A percentile compares a stretch with the other conserved stretches of the same genome.
Conservation (phyloP, 306 rosid species). For the Inga oerstediana region DNA sequence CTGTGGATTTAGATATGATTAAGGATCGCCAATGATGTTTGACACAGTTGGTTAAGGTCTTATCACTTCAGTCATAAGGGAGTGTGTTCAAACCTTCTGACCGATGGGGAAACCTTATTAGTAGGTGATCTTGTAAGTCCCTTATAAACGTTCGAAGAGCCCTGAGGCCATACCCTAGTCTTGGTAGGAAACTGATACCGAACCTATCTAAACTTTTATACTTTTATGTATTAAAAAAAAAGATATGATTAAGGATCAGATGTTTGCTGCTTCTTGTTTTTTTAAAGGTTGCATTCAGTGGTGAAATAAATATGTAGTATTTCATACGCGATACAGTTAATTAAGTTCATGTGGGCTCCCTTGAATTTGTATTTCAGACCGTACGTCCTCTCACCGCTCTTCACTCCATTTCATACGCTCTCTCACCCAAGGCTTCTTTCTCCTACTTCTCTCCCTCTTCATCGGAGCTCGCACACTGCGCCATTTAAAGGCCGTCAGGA, state of each 20-base stretch:
- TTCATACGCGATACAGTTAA: not conserved
- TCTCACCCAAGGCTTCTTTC: not conserved
- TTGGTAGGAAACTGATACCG: too few species aligned
- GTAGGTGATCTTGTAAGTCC: too few species aligned
- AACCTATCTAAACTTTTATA: too few species aligned
- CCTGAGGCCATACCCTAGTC: too few species aligned
- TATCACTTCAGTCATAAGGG: too few species aligned
- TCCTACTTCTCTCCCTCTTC: slow-evolving; percentile 21
- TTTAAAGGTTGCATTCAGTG: not conserved
- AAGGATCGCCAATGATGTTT: too few species aligned
- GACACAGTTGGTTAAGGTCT: too few species aligned
- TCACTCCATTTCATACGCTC: not conserved
- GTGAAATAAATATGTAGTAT: not conserved
- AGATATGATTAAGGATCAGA: not conserved
- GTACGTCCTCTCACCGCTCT: not conserved
- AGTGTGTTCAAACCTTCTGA: too few species aligned
- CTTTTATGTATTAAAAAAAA: too few species aligned
- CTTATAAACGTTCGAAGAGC: too few species aligned
- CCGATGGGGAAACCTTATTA: too few species aligned
- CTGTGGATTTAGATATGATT: too few species aligned
- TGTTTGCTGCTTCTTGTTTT: not conserved
- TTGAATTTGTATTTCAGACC: not conserved
- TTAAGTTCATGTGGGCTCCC: not conserved
- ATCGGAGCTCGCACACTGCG: slow-evolving; percentile 31
- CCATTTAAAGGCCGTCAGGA: not conserved